Evolutionary conservation across 345 rosid species (phyloP).

Genomic region (Eutrema heterophyllum): DNA sequence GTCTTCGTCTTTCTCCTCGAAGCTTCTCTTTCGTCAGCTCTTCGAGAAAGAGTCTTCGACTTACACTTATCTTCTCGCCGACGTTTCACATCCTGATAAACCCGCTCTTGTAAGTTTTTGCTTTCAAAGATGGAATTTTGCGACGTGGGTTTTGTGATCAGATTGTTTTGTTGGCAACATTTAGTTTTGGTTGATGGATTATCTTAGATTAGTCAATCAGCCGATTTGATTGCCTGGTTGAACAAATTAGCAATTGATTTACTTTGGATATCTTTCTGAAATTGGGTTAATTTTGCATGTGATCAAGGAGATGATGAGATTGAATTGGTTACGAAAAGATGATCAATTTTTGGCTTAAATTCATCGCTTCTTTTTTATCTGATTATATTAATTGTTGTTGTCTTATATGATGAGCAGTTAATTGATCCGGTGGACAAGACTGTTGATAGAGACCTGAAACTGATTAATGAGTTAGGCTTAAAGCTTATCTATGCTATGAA

Average conservation of each 20-base stretch:
- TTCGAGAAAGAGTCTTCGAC: conserved; percentile 93
- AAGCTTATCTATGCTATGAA: conserved; percentile 79
- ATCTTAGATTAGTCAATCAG: neutral
- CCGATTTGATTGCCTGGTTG: neutral
- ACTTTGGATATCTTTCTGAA: no score
- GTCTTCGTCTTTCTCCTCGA: conserved; percentile 32
- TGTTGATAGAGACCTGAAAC: conserved; percentile 74
- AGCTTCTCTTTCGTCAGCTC: conserved; percentile 80
- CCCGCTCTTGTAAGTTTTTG: conserved; percentile 66
- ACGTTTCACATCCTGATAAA: conserved; percentile 66
- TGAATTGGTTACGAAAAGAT: neutral
- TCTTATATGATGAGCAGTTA: conserved; percentile 40
- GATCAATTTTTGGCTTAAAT: neutral
- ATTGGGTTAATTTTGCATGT: neutral
- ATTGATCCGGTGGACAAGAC: conserved; percentile 94
- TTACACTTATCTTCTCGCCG: conserved; percentile 90
- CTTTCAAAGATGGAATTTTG: neutral
- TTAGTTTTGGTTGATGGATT: neutral
- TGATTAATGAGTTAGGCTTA: conserved; percentile 66
- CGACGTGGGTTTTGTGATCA: conserved; percentile 5
- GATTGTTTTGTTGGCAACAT: neutral
- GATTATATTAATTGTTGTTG: neutral
- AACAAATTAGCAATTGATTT: neutral
- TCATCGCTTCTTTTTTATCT: neutral
- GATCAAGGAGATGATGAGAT: neutral